A percentile compares a stretch with the other conserved stretches of the same genome.
phyloP scores from a whole-genome alignment of 441 rosid species.

The Flueggea neowawraea region DNA sequence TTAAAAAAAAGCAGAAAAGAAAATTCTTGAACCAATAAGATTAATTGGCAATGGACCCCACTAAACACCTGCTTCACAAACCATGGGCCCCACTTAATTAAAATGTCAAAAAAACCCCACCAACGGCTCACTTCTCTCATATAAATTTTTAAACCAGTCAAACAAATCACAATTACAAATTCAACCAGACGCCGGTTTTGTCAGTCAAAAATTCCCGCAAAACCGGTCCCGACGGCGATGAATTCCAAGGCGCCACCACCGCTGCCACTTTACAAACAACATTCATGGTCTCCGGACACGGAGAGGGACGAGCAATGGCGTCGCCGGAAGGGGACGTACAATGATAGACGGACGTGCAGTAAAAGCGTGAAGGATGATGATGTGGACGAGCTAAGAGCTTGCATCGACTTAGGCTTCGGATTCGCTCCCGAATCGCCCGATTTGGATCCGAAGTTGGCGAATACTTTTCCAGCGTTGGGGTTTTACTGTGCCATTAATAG shows the following conservation, averaged over 20 bases:
- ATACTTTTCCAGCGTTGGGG: conserved; percentile 66
- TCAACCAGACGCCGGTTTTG: no score
- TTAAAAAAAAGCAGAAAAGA: no score
- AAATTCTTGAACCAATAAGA: no score
- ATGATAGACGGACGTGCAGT: conserved; percentile 5
- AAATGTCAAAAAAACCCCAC: no score
- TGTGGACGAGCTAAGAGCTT: conserved; percentile 69
- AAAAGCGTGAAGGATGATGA: conserved; percentile 74
- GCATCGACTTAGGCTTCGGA: conserved; percentile 55
- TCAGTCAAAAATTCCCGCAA: no score
- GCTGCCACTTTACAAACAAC: conserved; percentile 43
- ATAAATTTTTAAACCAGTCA: no score
- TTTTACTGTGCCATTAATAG: conserved; percentile 66
- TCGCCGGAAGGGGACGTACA: conserved; percentile 34
- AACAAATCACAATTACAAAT: no score
- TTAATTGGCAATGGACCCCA: no score
- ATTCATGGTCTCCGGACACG: conserved; percentile 70
- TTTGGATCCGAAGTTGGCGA: conserved; percentile 57
- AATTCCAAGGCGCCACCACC: conserved; percentile 14
- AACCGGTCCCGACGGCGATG: no score
- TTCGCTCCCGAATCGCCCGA: conserved; percentile 80
- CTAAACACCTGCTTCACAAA: no score
- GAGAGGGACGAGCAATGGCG: conserved; percentile 73
- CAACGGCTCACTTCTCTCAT: no score
- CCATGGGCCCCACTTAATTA: no score